A percentile compares a stretch with the other conserved stretches of the same genome.
phyloP scores from a whole-genome alignment of 306 rosid genomes.

The Rubus parviflorus region DNA sequence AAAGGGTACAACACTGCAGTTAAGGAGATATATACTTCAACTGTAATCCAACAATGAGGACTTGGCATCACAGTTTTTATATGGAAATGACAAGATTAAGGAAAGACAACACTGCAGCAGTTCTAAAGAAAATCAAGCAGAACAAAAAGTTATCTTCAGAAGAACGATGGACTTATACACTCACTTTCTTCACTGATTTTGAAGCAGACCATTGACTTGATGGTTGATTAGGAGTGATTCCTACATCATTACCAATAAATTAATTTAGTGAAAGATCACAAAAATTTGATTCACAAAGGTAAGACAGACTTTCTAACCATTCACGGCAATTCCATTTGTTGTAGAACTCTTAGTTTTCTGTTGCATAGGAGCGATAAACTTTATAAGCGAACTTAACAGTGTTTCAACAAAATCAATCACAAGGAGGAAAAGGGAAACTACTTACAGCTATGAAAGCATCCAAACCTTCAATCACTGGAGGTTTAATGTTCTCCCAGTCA shows the following conservation, averaged over 20 bases:
- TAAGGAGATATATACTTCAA: too few relatives aligned
- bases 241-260: slow-evolving; percentile 34
- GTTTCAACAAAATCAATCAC: slow-evolving; percentile 5
- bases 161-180: slow-evolving; percentile 1
- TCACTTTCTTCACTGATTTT: slow-evolving; percentile 70
- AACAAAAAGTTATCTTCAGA: slow-evolving; percentile 2
- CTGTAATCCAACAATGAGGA: neutral
- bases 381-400: slow-evolving; percentile 13
- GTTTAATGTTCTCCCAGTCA: slow-evolving; percentile 61
- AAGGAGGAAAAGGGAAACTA: slow-evolving; percentile 3
- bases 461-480: slow-evolving; percentile 74
- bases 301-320: slow-evolving; percentile 47
- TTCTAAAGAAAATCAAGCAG: neutral
- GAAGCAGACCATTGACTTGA: slow-evolving; percentile 52
- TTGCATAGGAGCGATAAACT: slow-evolving; percentile 15
- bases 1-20: neutral
- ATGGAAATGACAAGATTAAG: neutral
- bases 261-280: slow-evolving; percentile 17
- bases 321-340: slow-evolving; percentile 30
- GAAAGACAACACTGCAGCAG: neutral
- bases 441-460: slow-evolving; percentile 66
- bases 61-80: neutral
- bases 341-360: slow-evolving; percentile 57
- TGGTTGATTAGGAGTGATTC: slow-evolving; percentile 42
- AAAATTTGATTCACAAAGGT: slow-evolving; percentile 6